phyloP scores from a whole-genome alignment of 345 rosid species.

The Linum tenue region DNA sequence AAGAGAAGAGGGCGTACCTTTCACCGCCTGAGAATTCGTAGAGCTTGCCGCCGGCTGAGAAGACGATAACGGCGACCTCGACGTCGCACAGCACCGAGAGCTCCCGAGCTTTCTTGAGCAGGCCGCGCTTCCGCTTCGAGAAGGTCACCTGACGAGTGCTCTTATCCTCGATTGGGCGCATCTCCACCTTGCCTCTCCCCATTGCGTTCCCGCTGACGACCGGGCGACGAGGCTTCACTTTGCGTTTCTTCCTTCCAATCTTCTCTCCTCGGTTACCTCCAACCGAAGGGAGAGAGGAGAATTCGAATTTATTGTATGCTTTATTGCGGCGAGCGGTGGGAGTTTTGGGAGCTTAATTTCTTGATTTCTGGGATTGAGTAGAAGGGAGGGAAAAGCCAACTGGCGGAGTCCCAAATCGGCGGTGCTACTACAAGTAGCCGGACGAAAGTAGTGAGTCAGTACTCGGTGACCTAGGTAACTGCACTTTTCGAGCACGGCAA shows the following conservation, averaged over 20 bases:
- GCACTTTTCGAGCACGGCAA: background rate
- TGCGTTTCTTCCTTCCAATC: too few relatives aligned
- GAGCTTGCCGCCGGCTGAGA: background rate
- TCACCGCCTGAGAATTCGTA: background rate
- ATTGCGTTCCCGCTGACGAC: background rate
- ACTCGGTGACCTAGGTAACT: background rate
- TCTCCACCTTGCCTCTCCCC: background rate
- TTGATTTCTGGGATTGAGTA: background rate
- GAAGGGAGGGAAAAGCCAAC: background rate
- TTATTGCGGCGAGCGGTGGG: background rate
- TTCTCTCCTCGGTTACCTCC: background rate
- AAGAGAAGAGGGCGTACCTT: background rate
- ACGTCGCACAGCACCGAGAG: background rate
- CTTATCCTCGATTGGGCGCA: background rate
- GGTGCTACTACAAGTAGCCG: background rate
- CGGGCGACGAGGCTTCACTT: too few relatives aligned
- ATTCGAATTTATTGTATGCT: background rate
- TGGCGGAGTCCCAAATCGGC: background rate
- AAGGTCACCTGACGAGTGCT: background rate
- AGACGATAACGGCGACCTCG: background rate
- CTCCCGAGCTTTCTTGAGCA: background rate
- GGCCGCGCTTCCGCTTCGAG: background rate
- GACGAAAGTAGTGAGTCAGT: background rate
- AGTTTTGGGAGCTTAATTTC: background rate
- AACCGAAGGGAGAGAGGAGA: background rate